Evolutionary conservation across 352 stramenopile species (phyloP), one percentile per base, ranked within the genome.

Genomic region (Phytophthora hibernalis): DNA sequence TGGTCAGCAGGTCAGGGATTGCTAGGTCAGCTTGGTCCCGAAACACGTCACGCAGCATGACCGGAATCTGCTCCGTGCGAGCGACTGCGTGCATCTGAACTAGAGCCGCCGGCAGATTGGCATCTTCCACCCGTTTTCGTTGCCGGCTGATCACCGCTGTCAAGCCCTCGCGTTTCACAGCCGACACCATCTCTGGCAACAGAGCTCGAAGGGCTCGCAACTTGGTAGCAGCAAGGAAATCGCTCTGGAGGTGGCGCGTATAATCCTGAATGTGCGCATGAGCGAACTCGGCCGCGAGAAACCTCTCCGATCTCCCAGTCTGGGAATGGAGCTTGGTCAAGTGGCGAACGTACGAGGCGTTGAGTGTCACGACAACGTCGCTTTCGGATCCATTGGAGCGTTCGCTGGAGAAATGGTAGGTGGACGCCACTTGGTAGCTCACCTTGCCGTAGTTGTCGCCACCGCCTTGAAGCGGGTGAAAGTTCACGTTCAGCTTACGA

Each of bases 351-450:
- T 91, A 93, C 51, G 82, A 72, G 3, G 77, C 71, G 48, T 91
- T 93, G 21, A 87, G 57, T 3, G 78, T 87, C 50, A 90, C 65
- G 30, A 90, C 69, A 5, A 54, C 1, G 61, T 92, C 83, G 0
- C n/a, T 59, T 21, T 90, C 83, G 0, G 79, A 79, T 18, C 85
- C 83, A 30, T 89, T 90, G n/a, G 85, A 93, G 9, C 82, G 82
- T 24, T 76, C 53, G 8, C 67, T 48, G 2, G 68, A 72, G 49
- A 91, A 90, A 12, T 51, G 26, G 42, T 85, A 92, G 18, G 58
- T 77, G 13, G 69, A 74, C 7, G 57, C 48, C 22, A 91, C 65
- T 18, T 75, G 55, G 55, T 93, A 93, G 35, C 70, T 80, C 60
- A 90, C 83, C 9, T 59, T 71, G 16, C 62, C 70, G 33, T 77